Conservation (phyloP, 2,329 filamentous ascomycete genomes). For the Alternaria sp. region DNA sequence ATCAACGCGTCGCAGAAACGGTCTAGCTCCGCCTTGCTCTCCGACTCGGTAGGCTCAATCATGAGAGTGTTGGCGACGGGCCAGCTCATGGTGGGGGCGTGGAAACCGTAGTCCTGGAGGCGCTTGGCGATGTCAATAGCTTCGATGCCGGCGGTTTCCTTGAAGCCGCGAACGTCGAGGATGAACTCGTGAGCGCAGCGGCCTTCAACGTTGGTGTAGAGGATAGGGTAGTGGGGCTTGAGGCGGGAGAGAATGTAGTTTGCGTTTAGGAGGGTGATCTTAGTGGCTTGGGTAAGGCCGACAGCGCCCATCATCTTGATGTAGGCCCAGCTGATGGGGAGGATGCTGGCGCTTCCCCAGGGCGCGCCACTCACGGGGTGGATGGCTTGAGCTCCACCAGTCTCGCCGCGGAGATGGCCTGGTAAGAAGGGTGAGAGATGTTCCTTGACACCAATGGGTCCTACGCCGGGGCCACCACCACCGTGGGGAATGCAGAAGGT, state of each 20-base stretch:
- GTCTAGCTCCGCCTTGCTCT: conserved; percentile 91
- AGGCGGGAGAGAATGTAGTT: conserved; percentile 95
- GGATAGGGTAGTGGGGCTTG: conserved; percentile 83
- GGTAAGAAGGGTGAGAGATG: conserved; percentile 82
- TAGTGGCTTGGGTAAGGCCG: conserved; percentile 87
- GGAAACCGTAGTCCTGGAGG: conserved; percentile 96
- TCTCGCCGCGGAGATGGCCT: conserved; percentile 69
- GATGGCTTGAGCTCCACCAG: conserved; percentile 65
- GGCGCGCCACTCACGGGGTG: conserved; percentile 81
- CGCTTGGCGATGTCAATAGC: conserved; percentile 96
- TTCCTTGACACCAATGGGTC: conserved; percentile 88
- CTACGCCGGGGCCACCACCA: conserved; percentile 90
- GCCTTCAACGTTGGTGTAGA: conserved; percentile 90
- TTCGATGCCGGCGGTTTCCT: conserved; percentile 82
- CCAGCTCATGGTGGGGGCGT: conserved; percentile 97
- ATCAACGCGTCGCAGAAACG: conserved; percentile 92
- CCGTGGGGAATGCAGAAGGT: conserved; percentile 98
- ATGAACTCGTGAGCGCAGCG: conserved; percentile 98
- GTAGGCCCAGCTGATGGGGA: conserved; percentile 95
- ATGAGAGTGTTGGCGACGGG: conserved; percentile 94
- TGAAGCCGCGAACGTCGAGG: conserved; percentile 85
- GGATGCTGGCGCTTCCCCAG: conserved; percentile 88
- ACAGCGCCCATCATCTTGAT: conserved; percentile 90
- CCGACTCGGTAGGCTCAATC: conserved; percentile 96
- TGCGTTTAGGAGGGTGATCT: conserved; percentile 92